Base-by-base conservation (phyloP, 306 rosid species). In the Senna tora region DNA sequence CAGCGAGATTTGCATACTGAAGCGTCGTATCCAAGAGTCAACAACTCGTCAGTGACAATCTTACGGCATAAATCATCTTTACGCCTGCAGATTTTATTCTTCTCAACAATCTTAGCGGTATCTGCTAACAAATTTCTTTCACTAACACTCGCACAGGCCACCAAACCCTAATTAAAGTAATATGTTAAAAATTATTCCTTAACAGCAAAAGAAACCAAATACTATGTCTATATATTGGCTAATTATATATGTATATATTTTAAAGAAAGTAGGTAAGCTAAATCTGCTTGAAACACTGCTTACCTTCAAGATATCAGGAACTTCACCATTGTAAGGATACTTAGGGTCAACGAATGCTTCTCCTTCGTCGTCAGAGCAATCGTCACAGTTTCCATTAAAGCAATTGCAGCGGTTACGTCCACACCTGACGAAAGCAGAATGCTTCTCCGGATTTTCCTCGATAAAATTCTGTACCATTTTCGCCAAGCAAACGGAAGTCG, bases 401-500 rank as follows among this genome's bases (percentile, higher is more conserved):
- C 93, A 90, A 75, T 90, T 85, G 75, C 87, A 79, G 75, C 96
- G 86, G 76, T 72, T 88, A 30, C 90, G 88, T 55, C 83, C 84
- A 65, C 87, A 84, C 80, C 54, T 67, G 2, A 79, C 47, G 50
- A 83, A 57, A 60, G 62, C 53, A 0, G 81, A 62, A 19, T 77
- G 82, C 73, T 81, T 93, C 80, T 90, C 98, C 80, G 62, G 85
- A 73, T 68, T 83, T 55, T 85, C 97, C 71, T 93, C 98, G 9
- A 93, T 87, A 83, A 89, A 93, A 71, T 71, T 89, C 77, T 77
- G 92, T 55, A 94, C 98, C 98, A 94, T 94, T 64, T 79, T 91
- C 53, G 88, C 84, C 77, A 94, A 49, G 84, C 97, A 85, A 34
- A 75, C 55, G 0, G 98, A 91, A 55, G 87, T 89, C 53, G 97